These are phyloP conservation scores for Usnea hakonensis DNA, from an alignment of 495 filamentous ascomycete species.

Conservation along the genomic window DNA sequence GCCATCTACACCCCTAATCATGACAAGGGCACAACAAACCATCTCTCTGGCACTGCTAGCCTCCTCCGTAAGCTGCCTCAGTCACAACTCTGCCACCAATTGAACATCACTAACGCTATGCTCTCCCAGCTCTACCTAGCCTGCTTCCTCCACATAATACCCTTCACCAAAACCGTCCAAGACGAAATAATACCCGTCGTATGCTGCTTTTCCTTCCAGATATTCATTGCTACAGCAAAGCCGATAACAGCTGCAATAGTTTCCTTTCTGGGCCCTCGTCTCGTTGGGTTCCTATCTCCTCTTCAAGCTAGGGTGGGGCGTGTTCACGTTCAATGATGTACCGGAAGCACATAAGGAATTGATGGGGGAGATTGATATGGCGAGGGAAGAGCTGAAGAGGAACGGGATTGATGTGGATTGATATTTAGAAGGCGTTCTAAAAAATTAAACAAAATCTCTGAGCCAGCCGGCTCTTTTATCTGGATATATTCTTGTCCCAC, in stretches of 20 bases:
- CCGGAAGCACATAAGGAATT: slow-evolving; percentile 85
- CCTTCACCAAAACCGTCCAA: slow-evolving; percentile 60
- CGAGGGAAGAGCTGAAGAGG: slow-evolving; percentile 42
- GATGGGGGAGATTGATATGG: slow-evolving; percentile 55
- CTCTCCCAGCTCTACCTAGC: slow-evolving; percentile 70
- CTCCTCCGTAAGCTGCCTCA: slow-evolving; percentile 59
- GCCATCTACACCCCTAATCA: slow-evolving; percentile 28
- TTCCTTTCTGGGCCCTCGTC: slow-evolving; percentile 88
- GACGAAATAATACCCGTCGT: slow-evolving; percentile 48
- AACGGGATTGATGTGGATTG: slow-evolving; percentile 46
- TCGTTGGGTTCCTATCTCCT: slow-evolving; percentile 90
- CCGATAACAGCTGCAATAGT: slow-evolving; percentile 37
- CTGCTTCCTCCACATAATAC: slow-evolving; percentile 76
- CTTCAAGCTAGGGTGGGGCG: slow-evolving; percentile 81
- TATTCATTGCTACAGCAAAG: slow-evolving; percentile 3
- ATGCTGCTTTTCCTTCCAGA: slow-evolving; percentile 23
- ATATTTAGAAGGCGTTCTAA: slow-evolving; percentile 6
- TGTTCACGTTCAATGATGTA: slow-evolving; percentile 93
- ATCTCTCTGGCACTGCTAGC: slow-evolving; percentile 78
- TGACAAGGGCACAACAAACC: slow-evolving; percentile 93
- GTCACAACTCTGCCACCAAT: background rate
- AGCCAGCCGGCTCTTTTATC: background rate
- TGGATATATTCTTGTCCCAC: background rate
- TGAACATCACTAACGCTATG: slow-evolving; percentile 10
- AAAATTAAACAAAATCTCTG: background rate